phyloP scores from a whole-genome alignment of 1,139 yeast genomes.

The Geotrichum bryndzae region DNA sequence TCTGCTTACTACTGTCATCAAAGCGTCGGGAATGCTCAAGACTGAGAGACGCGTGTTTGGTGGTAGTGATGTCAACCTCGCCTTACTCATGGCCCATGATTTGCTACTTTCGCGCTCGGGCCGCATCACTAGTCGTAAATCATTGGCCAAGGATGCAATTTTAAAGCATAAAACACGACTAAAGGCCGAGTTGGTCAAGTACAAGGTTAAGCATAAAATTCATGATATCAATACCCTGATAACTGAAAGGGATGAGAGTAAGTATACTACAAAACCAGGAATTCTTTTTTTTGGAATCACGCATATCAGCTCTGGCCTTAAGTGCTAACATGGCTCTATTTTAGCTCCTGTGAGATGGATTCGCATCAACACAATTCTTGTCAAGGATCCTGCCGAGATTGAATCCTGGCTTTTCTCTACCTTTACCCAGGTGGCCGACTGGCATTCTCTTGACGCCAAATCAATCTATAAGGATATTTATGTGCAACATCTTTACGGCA shows the following conservation, averaged over 20 bases:
- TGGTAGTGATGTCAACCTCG: slow-evolving; percentile 43
- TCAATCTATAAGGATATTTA: slow-evolving; percentile 60
- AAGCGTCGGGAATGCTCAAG: slow-evolving; percentile 53
- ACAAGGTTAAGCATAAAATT: slow-evolving; percentile 64
- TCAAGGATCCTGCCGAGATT: slow-evolving; percentile 31
- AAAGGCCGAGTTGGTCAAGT: slow-evolving; percentile 71
- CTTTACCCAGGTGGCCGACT: slow-evolving; percentile 7
- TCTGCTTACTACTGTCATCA: slow-evolving; percentile 54
- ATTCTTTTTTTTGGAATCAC: too few relatives aligned
- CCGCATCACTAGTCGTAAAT: slow-evolving; percentile 84
- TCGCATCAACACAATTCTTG: slow-evolving; percentile 57
- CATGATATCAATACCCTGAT: slow-evolving; percentile 45
- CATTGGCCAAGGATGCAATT: slow-evolving; percentile 76
- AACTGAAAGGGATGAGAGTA: slow-evolving; percentile 36
- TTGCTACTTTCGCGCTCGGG: slow-evolving; percentile 68
- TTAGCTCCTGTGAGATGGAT: slow-evolving; percentile 81
- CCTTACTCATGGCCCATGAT: slow-evolving; percentile 72
- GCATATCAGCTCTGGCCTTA: too few relatives aligned
- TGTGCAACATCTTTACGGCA: slow-evolving; percentile 73
- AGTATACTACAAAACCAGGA: too few relatives aligned
- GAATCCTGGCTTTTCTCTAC: slow-evolving; percentile 27
- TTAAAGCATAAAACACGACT: slow-evolving; percentile 72
- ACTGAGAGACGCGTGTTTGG: slow-evolving; percentile 41
- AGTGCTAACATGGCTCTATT: too few relatives aligned
- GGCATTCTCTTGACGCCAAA: slow-evolving; percentile 18